Conservation (phyloP, 2,329 filamentous ascomycete genomes). For the Cladorrhinum sp. region DNA sequence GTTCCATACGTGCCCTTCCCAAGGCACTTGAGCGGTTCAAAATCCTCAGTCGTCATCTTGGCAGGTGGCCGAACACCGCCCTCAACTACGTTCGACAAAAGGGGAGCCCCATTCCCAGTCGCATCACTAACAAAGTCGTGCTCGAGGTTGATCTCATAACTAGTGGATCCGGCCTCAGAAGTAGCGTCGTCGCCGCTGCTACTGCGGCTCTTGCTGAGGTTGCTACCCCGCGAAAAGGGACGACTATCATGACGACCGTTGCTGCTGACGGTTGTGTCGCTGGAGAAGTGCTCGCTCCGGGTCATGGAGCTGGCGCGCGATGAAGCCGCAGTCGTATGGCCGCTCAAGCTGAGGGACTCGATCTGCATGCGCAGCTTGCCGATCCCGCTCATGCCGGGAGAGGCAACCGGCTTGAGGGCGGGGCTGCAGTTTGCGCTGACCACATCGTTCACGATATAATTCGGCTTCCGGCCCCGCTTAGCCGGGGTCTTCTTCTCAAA, state of each 20-base stretch:
- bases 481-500: constrained; percentile 16
- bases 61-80: constrained; percentile 55
- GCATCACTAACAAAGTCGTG: constrained; percentile 77
- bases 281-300: constrained; percentile 45
- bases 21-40: constrained; percentile 84
- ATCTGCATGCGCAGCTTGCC: constrained; percentile 78
- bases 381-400: constrained; percentile 66
- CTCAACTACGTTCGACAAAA: constrained; percentile 47
- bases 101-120: constrained; percentile 40
- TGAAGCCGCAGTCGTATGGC: constrained; percentile 45
- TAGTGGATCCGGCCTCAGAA: constrained; percentile 65
- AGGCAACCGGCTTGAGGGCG: constrained; percentile 47
- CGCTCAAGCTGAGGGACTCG: constrained; percentile 71
- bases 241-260: constrained; percentile 53
- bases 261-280: constrained; percentile 54
- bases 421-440: constrained; percentile 64
- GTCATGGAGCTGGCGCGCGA: constrained; percentile 57
- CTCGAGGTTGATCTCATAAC: constrained; percentile 82
- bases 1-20: constrained; percentile 97
- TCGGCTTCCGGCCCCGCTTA: constrained; percentile 28
- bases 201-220: constrained; percentile 50
- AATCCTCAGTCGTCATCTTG: constrained; percentile 91
- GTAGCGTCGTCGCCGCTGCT: constrained; percentile 63
- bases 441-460: constrained; percentile 50
- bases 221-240: constrained; percentile 33